Conservation (phyloP, 176 grass and related monocot species). For the Bolboschoenus planiculmis region DNA sequence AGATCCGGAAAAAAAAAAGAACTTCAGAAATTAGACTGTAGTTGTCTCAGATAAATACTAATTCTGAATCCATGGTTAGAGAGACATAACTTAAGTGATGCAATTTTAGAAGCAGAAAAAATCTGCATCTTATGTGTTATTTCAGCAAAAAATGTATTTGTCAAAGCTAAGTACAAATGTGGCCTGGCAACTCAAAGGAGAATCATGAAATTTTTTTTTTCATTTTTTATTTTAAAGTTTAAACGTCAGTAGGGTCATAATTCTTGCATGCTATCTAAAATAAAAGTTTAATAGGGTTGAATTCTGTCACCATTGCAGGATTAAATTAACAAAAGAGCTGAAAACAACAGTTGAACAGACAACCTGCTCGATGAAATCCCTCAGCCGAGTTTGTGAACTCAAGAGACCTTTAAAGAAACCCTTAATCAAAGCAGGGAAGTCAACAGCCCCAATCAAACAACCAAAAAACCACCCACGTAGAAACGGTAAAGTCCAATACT, state of each 20-base stretch:
- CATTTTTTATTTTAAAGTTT: neutral
- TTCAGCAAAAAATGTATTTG: neutral
- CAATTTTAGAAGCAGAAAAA: neutral
- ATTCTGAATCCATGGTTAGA: neutral
- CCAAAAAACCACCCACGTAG: conserved; percentile 44
- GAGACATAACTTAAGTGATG: neutral
- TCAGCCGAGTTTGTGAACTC: conserved; percentile 35
- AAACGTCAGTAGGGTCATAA: neutral
- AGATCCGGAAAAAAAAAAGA: neutral
- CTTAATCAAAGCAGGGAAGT: conserved; percentile 23
- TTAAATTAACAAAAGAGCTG: neutral
- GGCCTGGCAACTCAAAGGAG: neutral
- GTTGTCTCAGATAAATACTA: neutral
- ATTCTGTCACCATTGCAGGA: neutral
- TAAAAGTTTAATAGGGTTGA: neutral
- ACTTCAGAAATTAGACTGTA: neutral
- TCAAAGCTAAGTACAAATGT: neutral
- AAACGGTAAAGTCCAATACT: conserved; percentile 45
- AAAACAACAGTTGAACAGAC: neutral
- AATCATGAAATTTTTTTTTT: neutral
- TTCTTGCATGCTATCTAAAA: neutral
- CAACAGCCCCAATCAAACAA: conserved; percentile 20
- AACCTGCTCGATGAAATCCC: conserved; percentile 50
- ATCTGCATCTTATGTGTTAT: neutral
- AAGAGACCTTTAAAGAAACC: conserved; percentile 39